Evolutionary conservation across 73 alveolate species (phyloP), one percentile per base, ranked within the genome.

Genomic region (Paramecium bursaria): DNA sequence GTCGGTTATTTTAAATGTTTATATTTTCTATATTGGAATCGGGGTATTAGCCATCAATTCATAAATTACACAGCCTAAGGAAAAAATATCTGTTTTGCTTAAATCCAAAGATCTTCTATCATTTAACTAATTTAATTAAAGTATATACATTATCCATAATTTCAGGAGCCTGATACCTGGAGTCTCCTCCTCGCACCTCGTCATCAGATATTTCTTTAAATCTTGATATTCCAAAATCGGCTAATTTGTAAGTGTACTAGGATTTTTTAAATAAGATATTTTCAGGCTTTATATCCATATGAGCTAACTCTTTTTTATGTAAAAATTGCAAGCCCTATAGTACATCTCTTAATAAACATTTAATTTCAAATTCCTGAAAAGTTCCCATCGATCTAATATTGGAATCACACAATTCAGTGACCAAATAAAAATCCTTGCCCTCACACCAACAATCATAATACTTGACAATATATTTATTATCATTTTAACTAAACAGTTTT

Each of bases 121-220:
- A 67, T 67, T 48, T 11, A 39, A 5, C 49, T 48, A 39, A 26
- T 15, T 17, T 57, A 21, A 67, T 25, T 31, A 21, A 67, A n/a
- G 17, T 67, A 25, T 31, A 67, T 67, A 67, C 82, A 67, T 67
- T 21, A 21, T 67, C 27, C 39, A 67, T 67, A 33, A 67, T 39
- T 67, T 67, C 82, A 35, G 82, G 82, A 21, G 82, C 82, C 50
- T 26, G 33, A 67, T 67, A 67, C 21, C 82, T 17, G 17, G 49
- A 14, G 44, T 67, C 82, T 0, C 82, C 82, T 19, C 44, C 82
- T 5, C 55, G 3, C 2, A 67, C 44, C 33, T 67, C 82, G 9
- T 67, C 82, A 6, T 67, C 15, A n/a, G n/a, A n/a, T n/a, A n/a
- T n/a, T 2, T 33, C 61, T 19, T 15, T 15, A 0, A 42, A 17